These are phyloP conservation scores for Scedosporium minutisporum DNA, from an alignment of 2,329 filamentous ascomycete species.

Conservation along the genomic window DNA sequence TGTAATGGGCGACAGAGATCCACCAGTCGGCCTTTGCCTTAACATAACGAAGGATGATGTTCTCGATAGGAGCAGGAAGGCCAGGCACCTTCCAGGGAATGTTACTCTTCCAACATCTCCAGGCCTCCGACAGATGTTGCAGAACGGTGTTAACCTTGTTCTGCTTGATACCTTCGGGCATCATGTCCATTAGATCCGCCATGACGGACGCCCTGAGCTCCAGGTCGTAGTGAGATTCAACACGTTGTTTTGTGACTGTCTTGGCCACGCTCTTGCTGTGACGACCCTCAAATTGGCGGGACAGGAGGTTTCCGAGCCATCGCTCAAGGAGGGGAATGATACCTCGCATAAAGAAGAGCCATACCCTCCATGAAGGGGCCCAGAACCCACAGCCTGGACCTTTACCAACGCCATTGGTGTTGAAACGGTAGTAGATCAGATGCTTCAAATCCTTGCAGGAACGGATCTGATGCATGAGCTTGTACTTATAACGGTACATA, in stretches of 20 bases:
- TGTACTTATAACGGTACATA: constrained; percentile 99
- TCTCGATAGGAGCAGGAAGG: constrained; percentile 91
- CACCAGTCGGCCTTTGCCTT: constrained; percentile 99
- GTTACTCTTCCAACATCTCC: constrained; percentile 99
- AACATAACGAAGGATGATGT: constrained; percentile 96
- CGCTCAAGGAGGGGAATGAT: constrained; percentile 94
- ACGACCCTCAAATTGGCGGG: constrained; percentile 93
- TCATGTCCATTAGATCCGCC: constrained; percentile 99
- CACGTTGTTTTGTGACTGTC: constrained; percentile 97
- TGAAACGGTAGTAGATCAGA: constrained; percentile 98
- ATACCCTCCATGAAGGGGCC: constrained; percentile 97
- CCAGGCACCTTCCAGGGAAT: constrained; percentile 99
- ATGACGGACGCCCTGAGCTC: constrained; percentile 96
- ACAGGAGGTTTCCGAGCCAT: constrained; percentile 94
- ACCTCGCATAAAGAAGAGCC: constrained; percentile 98
- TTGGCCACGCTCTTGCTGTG: constrained; percentile 99
- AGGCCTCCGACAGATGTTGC: constrained; percentile 94
- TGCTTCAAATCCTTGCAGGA: constrained; percentile 99
- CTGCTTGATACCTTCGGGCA: constrained; percentile 99
- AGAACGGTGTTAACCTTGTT: constrained; percentile 98
- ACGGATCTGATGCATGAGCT: constrained; percentile 98
- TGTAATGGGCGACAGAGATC: constrained; percentile 98
- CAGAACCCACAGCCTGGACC: constrained; percentile 98
- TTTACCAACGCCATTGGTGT: constrained; percentile 92
- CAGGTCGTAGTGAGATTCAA: constrained; percentile 96